phyloP scores from a whole-genome alignment of 768 basidiomycete genomes.

The Russula griseocarnosa region DNA sequence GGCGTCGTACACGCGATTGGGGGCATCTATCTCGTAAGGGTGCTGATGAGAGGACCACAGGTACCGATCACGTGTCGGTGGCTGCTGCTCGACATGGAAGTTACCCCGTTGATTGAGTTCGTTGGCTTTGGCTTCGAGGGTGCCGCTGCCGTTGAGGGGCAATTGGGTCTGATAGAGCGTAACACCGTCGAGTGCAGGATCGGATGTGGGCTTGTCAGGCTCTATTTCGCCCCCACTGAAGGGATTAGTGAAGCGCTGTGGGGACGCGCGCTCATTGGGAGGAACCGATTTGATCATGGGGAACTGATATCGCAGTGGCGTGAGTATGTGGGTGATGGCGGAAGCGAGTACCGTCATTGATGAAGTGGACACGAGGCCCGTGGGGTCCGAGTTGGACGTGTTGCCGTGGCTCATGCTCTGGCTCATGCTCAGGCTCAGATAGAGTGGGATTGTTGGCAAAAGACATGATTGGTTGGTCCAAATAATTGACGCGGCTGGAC shows the following conservation, averaged over 20 bases:
- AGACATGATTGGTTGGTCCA: slow-evolving; percentile 5
- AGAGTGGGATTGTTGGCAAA: background rate
- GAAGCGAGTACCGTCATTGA: background rate
- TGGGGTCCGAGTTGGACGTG: background rate
- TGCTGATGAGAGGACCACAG: slow-evolving; percentile 56
- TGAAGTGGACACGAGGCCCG: slow-evolving; percentile 19
- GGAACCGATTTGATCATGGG: background rate
- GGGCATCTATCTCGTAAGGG: slow-evolving; percentile 58
- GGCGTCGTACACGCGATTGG: slow-evolving; percentile 40
- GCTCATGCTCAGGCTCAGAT: background rate
- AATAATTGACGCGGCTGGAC: background rate
- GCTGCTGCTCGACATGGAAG: slow-evolving; percentile 1
- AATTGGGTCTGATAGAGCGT: slow-evolving; percentile 10
- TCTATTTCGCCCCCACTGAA: slow-evolving; percentile 8
- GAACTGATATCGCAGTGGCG: background rate
- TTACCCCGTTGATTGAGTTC: background rate
- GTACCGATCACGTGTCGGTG: slow-evolving; percentile 35
- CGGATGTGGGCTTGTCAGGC: background rate
- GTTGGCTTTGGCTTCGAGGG: background rate
- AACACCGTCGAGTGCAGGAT: slow-evolving; percentile 16
- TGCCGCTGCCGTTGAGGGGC: slow-evolving; percentile 15
- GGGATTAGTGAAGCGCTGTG: slow-evolving; percentile 23
- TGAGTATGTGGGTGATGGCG: background rate
- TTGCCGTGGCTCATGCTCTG: background rate
- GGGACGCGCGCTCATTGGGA: slow-evolving; percentile 8